phyloP scores from a whole-genome alignment of 306 rosid species.

The Quercus alba region DNA sequence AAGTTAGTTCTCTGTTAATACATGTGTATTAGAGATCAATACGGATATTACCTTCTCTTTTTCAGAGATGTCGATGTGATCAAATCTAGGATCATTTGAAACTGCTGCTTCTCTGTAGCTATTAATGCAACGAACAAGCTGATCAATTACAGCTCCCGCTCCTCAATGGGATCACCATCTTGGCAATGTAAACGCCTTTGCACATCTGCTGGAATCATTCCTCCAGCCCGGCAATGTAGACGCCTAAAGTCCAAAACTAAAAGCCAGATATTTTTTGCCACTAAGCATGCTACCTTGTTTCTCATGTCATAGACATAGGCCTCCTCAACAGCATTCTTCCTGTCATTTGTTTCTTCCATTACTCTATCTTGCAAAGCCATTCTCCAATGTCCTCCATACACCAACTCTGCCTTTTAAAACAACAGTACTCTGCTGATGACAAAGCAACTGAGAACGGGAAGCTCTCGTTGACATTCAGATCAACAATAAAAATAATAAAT shows the following conservation, averaged over 20 bases:
- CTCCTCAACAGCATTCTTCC: too few species aligned
- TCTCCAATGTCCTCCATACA: slow-evolving; percentile 53
- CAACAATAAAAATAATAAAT: background rate
- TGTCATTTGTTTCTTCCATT: slow-evolving; percentile 56
- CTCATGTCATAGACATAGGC: background rate
- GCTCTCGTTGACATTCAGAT: slow-evolving; percentile 67
- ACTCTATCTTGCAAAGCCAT: slow-evolving; percentile 97
- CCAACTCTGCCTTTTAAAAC: slow-evolving; percentile 79
- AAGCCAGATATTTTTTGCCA: background rate
- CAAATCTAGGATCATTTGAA: slow-evolving; percentile 64
- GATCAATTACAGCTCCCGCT: slow-evolving; percentile 65
- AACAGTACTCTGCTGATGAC: slow-evolving; percentile 45
- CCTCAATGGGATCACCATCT: slow-evolving; percentile 82
- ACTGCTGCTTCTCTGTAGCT: slow-evolving; percentile 83
- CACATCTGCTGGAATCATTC: slow-evolving; percentile 14
- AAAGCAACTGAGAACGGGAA: slow-evolving; percentile 71
- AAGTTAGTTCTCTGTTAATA: too few species aligned
- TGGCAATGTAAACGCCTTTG: too few species aligned
- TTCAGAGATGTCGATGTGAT: slow-evolving; percentile 78
- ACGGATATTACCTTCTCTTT: slow-evolving; percentile 60
- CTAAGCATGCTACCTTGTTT: slow-evolving; percentile 54
- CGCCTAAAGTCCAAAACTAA: slow-evolving; percentile 38
- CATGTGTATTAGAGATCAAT: too few species aligned
- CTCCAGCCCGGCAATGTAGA: slow-evolving; percentile 82
- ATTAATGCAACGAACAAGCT: slow-evolving; percentile 47